Evolutionary conservation across 2,329 filamentous ascomycete genomes (phyloP).

Genomic region (Penicillium sp.): DNA sequence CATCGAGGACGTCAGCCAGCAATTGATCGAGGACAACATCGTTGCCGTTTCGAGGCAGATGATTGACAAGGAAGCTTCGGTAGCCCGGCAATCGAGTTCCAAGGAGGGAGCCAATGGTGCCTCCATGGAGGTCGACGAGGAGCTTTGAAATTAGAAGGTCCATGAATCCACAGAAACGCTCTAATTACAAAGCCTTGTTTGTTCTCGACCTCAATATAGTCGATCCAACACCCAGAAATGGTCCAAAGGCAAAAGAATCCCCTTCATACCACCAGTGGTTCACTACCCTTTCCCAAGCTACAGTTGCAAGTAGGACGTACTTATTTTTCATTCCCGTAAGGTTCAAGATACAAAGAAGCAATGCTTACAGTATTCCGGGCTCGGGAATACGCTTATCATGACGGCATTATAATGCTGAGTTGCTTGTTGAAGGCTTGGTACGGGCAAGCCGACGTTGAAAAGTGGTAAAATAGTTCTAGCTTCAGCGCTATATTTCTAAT

Average conservation of each 20-base stretch:
- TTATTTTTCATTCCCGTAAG: too few species aligned
- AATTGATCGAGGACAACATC: slow-evolving; percentile 98
- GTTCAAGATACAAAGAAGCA: too few species aligned
- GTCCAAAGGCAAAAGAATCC: too few species aligned
- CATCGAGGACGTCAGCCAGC: slow-evolving; percentile 91
- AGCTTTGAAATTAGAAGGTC: slow-evolving; percentile 37
- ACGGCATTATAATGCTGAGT: too few species aligned
- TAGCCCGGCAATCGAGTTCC: slow-evolving; percentile 61
- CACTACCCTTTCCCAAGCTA: too few species aligned
- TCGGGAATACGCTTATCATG: too few species aligned
- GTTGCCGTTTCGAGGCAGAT: slow-evolving; percentile 97
- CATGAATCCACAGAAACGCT: slow-evolving; percentile 16
- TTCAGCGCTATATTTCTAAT: background rate
- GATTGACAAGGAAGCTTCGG: slow-evolving; percentile 98
- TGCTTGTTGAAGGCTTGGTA: too few species aligned
- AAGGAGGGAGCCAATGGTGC: slow-evolving; percentile 48
- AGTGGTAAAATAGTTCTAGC: too few species aligned
- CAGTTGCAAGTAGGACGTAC: too few species aligned
- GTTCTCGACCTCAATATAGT: background rate
- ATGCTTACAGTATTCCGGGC: too few species aligned
- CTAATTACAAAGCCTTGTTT: slow-evolving; percentile 20
- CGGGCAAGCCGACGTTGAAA: too few species aligned
- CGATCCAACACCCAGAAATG: background rate
- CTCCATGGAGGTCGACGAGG: slow-evolving; percentile 68
- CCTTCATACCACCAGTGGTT: too few species aligned